These are phyloP conservation scores for Penstemon eatonii DNA, from an alignment of 257 asterid genomes.

Conservation along the genomic window DNA sequence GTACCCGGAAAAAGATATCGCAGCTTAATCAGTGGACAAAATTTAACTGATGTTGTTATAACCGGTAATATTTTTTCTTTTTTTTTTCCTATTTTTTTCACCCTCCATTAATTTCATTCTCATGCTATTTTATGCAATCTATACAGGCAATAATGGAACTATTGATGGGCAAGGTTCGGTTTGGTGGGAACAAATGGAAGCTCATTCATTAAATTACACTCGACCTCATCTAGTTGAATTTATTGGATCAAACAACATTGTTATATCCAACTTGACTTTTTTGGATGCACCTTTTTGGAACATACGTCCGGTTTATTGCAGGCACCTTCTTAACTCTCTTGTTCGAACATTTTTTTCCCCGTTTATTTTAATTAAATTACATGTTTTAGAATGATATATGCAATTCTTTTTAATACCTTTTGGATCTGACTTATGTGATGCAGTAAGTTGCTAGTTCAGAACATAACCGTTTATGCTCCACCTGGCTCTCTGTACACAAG, in stretches of 20 bases:
- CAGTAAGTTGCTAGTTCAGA: constrained; percentile 6
- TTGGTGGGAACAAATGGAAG: constrained; percentile 77
- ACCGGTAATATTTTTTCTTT: constrained; percentile 40
- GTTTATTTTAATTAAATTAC: too few species aligned
- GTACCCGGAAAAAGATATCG: constrained; percentile 63
- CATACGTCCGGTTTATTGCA: constrained; percentile 75
- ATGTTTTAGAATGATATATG: too few species aligned
- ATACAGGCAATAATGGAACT: constrained; percentile 74
- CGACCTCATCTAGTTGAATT: constrained; percentile 58
- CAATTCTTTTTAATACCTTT: too few species aligned
- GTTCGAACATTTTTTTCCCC: too few species aligned
- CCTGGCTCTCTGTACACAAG: constrained; percentile 67
- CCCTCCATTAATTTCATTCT: too few species aligned
- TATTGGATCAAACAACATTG: constrained; percentile 52
- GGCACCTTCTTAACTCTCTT: constrained; percentile 35
- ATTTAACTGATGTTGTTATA: constrained; percentile 57
- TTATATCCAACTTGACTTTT: constrained; percentile 54
- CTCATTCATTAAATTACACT: constrained; percentile 52
- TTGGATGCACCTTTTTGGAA: constrained; percentile 72
- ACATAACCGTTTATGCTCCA: constrained; percentile 64
- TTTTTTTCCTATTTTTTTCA: constrained; percentile 2
- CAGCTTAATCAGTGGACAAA: constrained; percentile 63
- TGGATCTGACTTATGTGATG: too few species aligned
- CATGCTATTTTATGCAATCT: not conserved
- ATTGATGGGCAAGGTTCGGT: constrained; percentile 72